phyloP scores from a whole-genome alignment of 2,329 filamentous ascomycete genomes.

The Talaromyces atroroseus region DNA sequence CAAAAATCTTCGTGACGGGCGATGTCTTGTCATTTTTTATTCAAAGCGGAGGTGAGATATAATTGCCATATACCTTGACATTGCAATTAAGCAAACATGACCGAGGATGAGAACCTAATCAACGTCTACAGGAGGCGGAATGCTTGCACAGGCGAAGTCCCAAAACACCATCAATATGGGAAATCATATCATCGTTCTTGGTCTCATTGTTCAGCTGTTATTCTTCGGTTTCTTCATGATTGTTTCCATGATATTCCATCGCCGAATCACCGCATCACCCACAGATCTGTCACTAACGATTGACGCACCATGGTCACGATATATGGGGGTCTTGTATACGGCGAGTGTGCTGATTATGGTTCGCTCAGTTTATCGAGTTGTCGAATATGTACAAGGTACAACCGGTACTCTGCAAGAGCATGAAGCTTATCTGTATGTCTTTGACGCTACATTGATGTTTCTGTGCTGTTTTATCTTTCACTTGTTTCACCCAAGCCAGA shows the following conservation, averaged over 20 bases:
- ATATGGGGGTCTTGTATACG: conserved; percentile 28
- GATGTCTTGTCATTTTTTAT: conserved; percentile 31
- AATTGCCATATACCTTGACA: not conserved
- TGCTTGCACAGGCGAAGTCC: conserved; percentile 7
- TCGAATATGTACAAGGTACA: conserved; percentile 19
- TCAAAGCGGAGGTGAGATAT: conserved; percentile 21
- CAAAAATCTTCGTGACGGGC: conserved; percentile 29
- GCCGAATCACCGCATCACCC: conserved; percentile 25
- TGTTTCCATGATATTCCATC: conserved; percentile 21
- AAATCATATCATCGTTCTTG: conserved; percentile 22
- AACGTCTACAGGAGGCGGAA: conserved; percentile 17
- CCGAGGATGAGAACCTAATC: not conserved
- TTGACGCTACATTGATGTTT: conserved; percentile 21
- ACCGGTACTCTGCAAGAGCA: conserved; percentile 17
- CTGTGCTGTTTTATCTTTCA: conserved; percentile 3
- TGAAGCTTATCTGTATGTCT: conserved; percentile 20
- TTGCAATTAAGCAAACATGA: too few species aligned
- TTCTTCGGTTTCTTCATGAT: conserved; percentile 28
- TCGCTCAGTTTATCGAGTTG: conserved; percentile 19
- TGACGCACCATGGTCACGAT: conserved; percentile 28
- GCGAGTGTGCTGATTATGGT: conserved; percentile 18
- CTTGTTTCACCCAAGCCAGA: not conserved
- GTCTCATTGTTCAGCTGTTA: conserved; percentile 28
- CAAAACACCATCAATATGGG: not conserved
- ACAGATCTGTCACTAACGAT: conserved; percentile 22